Base-by-base conservation (phyloP, 139 green algal species). In the Klebsormidium nitens region DNA sequence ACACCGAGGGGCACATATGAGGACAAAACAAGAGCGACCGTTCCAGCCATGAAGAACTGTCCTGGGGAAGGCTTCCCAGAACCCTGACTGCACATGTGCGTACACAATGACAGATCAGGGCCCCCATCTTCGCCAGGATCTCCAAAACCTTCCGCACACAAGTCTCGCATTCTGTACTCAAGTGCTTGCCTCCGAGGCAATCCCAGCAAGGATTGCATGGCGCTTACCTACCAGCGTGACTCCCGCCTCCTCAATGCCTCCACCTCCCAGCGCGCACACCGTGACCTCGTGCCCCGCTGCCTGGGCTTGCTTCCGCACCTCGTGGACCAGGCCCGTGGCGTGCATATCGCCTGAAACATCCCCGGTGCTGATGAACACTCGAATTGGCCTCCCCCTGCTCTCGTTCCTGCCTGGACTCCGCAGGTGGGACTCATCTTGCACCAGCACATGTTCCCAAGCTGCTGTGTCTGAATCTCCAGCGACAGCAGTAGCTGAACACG, bases 331-430 rank as follows among this genome's bases (percentile, higher is more conserved):
- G 31, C 6, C 23, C 2, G 61, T 72, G 14, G 38, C 74, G 71
- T 81, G 74, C n/a, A 67, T 78, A 42, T 81, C 74, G 19, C 69
- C 74, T 59, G 39, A 67, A 57, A 74, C 59, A 36, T 81, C 74
- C 3, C 74, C 74, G 5, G 74, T 81, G 72, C 72, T 82, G 40
- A 81, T n/a, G n/a, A n/a, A n/a, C n/a, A n/a, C n/a, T n/a, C n/a
- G n/a, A n/a, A n/a, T n/a, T n/a, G n/a, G n/a, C n/a, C n/a, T n/a
- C n/a, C n/a, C n/a, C n/a, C n/a, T n/a, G n/a, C n/a, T n/a, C n/a
- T n/a, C n/a, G n/a, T n/a, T n/a, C n/a, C n/a, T n/a, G n/a, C n/a
- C n/a, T n/a, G n/a, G n/a, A n/a, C n/a, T n/a, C n/a, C n/a, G n/a
- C n/a, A n/a, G n/a, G n/a, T n/a, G n/a, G n/a, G n/a, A n/a, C n/a